Base-by-base conservation (phyloP, 2,329 filamentous ascomycete species). In the Neonectria coccinea region DNA sequence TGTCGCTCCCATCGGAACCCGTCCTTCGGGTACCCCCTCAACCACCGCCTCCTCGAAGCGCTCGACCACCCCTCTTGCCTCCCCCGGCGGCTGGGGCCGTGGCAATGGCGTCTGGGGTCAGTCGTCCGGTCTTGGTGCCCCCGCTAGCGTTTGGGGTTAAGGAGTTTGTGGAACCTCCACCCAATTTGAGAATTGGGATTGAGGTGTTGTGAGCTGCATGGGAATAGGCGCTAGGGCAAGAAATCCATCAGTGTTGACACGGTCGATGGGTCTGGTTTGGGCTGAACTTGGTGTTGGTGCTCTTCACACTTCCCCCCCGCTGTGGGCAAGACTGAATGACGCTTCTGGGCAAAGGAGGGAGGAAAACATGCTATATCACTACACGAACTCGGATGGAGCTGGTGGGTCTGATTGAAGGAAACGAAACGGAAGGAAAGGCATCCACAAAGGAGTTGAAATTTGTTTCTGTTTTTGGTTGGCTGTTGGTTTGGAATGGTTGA, bases 141-240 rank as follows among this genome's bases (percentile, higher is more conserved):
- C 97, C 78, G 94, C 94, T 69, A 97, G 93, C 69, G 95, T 97
- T 72, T 98, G 94, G 94, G 94, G 94, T 73, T 97, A 90, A 57
- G n/a, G 51, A 59, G 29, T 2, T 16, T 51, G 27, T 54, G 53
- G 55, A 54, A 29, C 39, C 45, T 10, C 42, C 54, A 45, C 48
- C 61, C 8, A 29, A 27, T 36, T 47, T 22, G 54, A 31, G 41
- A 27, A 54, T 51, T 64, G 36, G 65, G 58, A 44, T 51, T 44
- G 59, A 58, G 64, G 69, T 56, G 61, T 65, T 69, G 62, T 67
- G 56, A 60, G 59, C 68, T 74, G 72, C 70, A 74, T 75, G 60
- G 66, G 65, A 68, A 67, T 60, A 65, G 74, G 74, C 74, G 72
- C 73, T 68, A 73, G 67, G 67, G 61, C 66, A 70, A 57, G 67